A percentile compares a stretch with the other conserved stretches of the same genome.
These are phyloP conservation scores for Schizochytrium sp. DNA, from an alignment of 108 stramenopile species.

Conservation along the genomic window DNA sequence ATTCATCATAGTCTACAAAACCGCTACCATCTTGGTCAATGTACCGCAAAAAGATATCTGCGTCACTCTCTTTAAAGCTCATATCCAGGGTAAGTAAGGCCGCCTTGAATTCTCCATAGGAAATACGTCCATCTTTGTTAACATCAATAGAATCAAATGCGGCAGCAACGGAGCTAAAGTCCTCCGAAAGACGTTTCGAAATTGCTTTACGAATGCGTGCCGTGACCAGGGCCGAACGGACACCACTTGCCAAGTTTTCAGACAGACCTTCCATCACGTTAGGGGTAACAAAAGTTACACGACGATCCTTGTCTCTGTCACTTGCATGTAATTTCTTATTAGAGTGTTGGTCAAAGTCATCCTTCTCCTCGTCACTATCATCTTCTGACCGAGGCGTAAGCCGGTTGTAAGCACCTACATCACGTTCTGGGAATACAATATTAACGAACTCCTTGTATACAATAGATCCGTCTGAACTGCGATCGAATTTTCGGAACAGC, in stretches of 20 bases:
- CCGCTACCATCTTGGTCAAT: constrained; percentile 58
- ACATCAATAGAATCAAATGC: constrained; percentile 22
- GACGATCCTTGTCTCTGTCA: not conserved
- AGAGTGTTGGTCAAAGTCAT: not conserved
- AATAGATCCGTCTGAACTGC: not conserved
- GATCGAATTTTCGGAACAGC: constrained; percentile 47
- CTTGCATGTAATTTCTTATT: not conserved
- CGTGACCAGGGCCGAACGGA: constrained; percentile 14
- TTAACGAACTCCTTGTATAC: constrained; percentile 58
- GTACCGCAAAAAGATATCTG: constrained; percentile 39
- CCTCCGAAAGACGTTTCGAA: constrained; percentile 38
- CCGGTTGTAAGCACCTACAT: constrained; percentile 53
- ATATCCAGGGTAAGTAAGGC: not conserved
- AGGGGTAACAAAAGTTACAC: not conserved
- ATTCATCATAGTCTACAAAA: constrained; percentile 54
- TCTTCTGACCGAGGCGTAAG: not conserved
- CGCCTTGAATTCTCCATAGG: constrained; percentile 32
- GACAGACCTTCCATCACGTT: not conserved
- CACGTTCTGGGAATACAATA: constrained; percentile 9
- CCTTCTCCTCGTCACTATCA: not conserved
- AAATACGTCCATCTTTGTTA: constrained; percentile 58
- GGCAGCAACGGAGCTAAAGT: not conserved
- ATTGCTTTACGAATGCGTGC: constrained; percentile 5
- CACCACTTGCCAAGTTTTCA: not conserved
- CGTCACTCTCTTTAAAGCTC: constrained; percentile 7